Evolutionary conservation across 179 eudicot species (phyloP), one percentile per base, ranked within the genome.

Genomic region (Vitellaria paradoxa): DNA sequence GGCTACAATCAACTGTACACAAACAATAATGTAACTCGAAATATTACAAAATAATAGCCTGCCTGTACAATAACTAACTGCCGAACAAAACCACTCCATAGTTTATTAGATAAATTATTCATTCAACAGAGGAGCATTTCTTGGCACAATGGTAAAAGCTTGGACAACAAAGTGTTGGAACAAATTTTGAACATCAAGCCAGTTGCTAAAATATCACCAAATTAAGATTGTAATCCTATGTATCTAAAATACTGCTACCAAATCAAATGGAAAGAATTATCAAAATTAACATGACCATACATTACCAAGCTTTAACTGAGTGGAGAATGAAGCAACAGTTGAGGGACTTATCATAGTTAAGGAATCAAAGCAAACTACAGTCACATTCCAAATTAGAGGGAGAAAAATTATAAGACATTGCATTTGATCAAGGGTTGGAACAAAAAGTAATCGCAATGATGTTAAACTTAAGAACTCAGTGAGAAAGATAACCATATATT

Each of bases 401-500:
- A 73, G n/a, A 9, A 71, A 30, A 13, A 55, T 15, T 40, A 21
- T 70, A 56, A 30, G 8, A 53, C 7, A 71, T 17, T 11, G 40
- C 8, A 60, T 30, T 55, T 72, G 11, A 30, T 55, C 4, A 70
- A 70, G 37, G 2, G 64, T 30, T 10, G 49, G 75, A 3, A 15
- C 26, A 45, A 73, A 14, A 73, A 57, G 52, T 40, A 40, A 73
- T 10, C 20, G 40, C 11, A 59, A 42, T 37, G 3, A 20, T 30
- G 37, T 30, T 2, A 30, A 30, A 30, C 37, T 30, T 30, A 30
- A 30, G 37, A 30, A 30, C 37, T 30, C 52, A 53, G 17, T 0
- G 57, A 26, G 30, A 62, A 26, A 2, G 68, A 12, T 21, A 55
- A 69, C 49, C 17, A 65, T 79, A 52, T 68, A 75, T 85, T 90